A percentile compares a stretch with the other conserved stretches of the same genome.
These are phyloP conservation scores for Fusarium nurragi DNA, from an alignment of 2,329 filamentous ascomycete species.

Conservation along the genomic window DNA sequence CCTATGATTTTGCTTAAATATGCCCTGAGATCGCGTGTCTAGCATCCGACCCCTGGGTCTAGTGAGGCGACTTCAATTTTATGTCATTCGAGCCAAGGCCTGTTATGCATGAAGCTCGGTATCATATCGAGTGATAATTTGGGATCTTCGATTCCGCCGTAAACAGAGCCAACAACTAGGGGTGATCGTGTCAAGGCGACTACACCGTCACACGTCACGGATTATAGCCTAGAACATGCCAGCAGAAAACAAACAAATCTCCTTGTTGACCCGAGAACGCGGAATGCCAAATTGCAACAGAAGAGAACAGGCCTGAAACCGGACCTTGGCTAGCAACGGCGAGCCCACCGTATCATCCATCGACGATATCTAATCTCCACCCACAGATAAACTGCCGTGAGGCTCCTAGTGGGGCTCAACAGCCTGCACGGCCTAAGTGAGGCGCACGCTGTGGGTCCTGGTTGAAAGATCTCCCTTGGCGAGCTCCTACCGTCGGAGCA, in stretches of 20 bases:
- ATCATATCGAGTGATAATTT: background rate
- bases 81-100: constrained; percentile 5
- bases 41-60: background rate
- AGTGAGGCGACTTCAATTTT: constrained; percentile 16
- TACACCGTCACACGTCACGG: background rate
- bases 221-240: background rate
- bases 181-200: background rate
- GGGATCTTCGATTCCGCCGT: background rate
- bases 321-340: background rate
- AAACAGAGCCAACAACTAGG: background rate
- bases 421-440: constrained; percentile 13
- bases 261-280: background rate
- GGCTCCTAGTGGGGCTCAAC: constrained; percentile 19
- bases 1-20: background rate
- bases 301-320: background rate
- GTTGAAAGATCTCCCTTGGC: constrained; percentile 20
- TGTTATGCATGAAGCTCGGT: background rate
- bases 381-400: constrained; percentile 25
- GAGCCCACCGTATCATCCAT: background rate
- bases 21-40: background rate
- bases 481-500: constrained; percentile 2
- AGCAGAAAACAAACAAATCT: background rate
- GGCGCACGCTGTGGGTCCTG: constrained; percentile 5
- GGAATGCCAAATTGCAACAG: background rate
- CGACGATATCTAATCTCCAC: background rate